phyloP scores from a whole-genome alignment of 306 rosid genomes.

The Datisca glomerata region DNA sequence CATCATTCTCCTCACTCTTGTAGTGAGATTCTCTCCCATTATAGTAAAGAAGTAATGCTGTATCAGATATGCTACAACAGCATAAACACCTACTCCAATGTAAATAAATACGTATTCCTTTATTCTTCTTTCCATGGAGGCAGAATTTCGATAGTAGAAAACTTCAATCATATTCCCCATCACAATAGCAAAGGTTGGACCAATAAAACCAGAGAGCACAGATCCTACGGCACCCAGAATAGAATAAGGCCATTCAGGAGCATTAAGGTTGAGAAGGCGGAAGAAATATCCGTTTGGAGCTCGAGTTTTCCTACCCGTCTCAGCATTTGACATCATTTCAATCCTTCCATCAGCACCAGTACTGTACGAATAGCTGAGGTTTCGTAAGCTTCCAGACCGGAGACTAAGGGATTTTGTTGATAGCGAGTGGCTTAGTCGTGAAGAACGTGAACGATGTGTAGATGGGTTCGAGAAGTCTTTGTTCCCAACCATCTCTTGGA shows the following conservation, averaged over 20 bases:
- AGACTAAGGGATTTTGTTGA: slow-evolving; percentile 91
- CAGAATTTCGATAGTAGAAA: slow-evolving; percentile 59
- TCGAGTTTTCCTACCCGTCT: slow-evolving; percentile 70
- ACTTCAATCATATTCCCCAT: slow-evolving; percentile 99
- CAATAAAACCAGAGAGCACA: slow-evolving; percentile 82
- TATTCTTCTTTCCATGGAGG: slow-evolving; percentile 86
- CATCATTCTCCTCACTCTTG: slow-evolving; percentile 99
- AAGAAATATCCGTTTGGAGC: slow-evolving; percentile 82
- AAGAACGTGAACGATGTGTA: slow-evolving; percentile 67
- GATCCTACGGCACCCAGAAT: slow-evolving; percentile 97
- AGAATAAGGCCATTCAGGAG: slow-evolving; percentile 99
- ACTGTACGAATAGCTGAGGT: slow-evolving; percentile 84
- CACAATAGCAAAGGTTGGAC: slow-evolving; percentile 94
- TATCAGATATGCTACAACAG: slow-evolving; percentile 83
- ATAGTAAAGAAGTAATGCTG: slow-evolving; percentile 98
- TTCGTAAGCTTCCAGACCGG: slow-evolving; percentile 83
- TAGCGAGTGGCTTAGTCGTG: slow-evolving; percentile 78
- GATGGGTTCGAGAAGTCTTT: slow-evolving; percentile 85
- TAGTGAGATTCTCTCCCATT: slow-evolving; percentile 98
- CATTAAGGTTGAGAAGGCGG: slow-evolving; percentile 69
- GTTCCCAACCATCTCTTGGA: slow-evolving; percentile 89
- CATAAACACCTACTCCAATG: slow-evolving; percentile 91
- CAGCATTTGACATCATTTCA: slow-evolving; percentile 96
- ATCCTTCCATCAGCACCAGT: slow-evolving; percentile 96
- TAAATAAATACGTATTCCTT: slow-evolving; percentile 90